Evolutionary conservation across 371 early-diverging fungal genomes (phyloP), one percentile per base, ranked within the genome.

Genomic region (Rhizopus stolonifer): DNA sequence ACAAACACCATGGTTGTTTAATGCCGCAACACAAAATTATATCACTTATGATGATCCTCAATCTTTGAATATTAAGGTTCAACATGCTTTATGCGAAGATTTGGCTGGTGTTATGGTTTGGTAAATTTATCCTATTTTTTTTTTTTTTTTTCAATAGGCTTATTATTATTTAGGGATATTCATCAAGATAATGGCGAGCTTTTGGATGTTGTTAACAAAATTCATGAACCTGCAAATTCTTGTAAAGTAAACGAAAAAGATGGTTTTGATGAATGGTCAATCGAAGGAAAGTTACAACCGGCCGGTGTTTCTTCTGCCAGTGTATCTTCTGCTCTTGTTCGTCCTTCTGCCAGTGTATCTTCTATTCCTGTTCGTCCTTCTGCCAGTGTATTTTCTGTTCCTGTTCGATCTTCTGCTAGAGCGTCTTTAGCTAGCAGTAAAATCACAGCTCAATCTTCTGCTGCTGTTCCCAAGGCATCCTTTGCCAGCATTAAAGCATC

Each of bases 1-100:
- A 17, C 63, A 79, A 61, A 87, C 88, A 0, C 88, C 88, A n/a
- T 86, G 87, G 88, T 59, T 88, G 50, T 87, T 82, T 71, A 82
- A 84, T 38, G 64, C 79, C 4, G 51, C 69, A 2, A 62, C 67
- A 34, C 72, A 79, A 24, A 69, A 63, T 0, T 85, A 78, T 46
- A 74, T 89, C 33, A 79, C 83, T 13, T 89, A 85, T 52, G 87
- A 89, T 56, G 86, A 86, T 59, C 76, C 81, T 19, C 46, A 61
- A 14, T 86, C 85, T 4, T 36, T 87, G 8, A 58, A 62, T 5
- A 58, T 77, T 48, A 89, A 89, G 52, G 78, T 83, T n/a, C 55
- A 79, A 8, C 77, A 77, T 62, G 82, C 78, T 33, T 49, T 77
- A 22, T 60, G 59, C 40, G 71, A 70, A 5, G 76, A 69, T 17